Evolutionary conservation across 305 asterid species (phyloP), one percentile per base, ranked within the genome.

Genomic region (Withania somnifera): DNA sequence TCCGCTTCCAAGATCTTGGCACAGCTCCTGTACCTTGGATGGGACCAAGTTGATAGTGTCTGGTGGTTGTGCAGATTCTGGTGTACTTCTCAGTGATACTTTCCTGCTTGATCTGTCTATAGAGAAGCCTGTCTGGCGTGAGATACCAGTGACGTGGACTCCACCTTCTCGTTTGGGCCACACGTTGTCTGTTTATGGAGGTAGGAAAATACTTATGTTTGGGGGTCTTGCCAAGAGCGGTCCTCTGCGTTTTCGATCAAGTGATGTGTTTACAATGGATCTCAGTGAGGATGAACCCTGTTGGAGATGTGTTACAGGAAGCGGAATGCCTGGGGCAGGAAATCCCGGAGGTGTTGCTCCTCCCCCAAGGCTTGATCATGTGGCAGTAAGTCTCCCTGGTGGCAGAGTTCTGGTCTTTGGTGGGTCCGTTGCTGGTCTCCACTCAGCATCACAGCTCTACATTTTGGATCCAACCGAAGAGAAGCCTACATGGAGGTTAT

Each of bases 211-310:
- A 42, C 87, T 94, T 86, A 93, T 94, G 98, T 91, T 94, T 83
- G 98, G 98, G 9, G 98, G 98, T 76, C 97, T 94, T 17, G 98
- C 97, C 2, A 94, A 94, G 87, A 94, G 98, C 57, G 97, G 97
- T 34, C 95, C 97, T 28, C 86, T 94, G 67, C 83, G 97, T 47
- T 93, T 94, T 83, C 91, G 98, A 69, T 93, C 98, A 52, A 93
- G 98, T 83, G 98, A 94, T 53, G 97, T 92, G 40, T 94, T 90
- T 87, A 94, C 97, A 8, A 92, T 94, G 95, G 98, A 94, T 86
- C 78, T 94, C 78, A 88, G 97, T 7, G 97, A 94, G 87, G 98
- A 89, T 0, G 92, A 93, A 83, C 97, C 97, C 0, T 89, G 97
- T 66, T 94, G 97, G 98, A 91, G 97, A 78, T 87, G 90, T 75